Conservation (phyloP, 2,329 filamentous ascomycete genomes). For the Aspergillus sp. region DNA sequence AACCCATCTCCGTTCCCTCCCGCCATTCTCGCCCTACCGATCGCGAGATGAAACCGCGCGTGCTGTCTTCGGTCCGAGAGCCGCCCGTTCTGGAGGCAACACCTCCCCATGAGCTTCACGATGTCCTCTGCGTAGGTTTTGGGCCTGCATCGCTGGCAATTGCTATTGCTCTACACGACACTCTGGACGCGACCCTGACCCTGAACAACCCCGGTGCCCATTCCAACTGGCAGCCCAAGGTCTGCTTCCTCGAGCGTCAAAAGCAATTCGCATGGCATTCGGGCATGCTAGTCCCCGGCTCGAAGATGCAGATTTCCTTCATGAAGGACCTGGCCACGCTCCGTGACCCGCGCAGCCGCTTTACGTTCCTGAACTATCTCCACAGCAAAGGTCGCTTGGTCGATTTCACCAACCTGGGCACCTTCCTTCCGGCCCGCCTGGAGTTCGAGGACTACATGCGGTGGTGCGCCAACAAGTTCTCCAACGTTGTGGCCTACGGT, state of each 20-base stretch:
- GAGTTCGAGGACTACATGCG: slow-evolving; percentile 95
- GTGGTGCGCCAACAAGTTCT: slow-evolving; percentile 81
- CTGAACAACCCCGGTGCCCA: slow-evolving; percentile 31
- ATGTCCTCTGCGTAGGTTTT: slow-evolving; percentile 85
- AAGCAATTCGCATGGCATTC: slow-evolving; percentile 79
- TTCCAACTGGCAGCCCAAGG: slow-evolving; percentile 49
- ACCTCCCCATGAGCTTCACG: slow-evolving; percentile 57
- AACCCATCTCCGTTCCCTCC: slow-evolving; percentile 1
- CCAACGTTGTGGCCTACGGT: slow-evolving; percentile 61
- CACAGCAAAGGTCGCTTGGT: slow-evolving; percentile 71
- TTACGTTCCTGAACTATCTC: slow-evolving; percentile 94
- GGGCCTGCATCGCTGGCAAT: slow-evolving; percentile 85
- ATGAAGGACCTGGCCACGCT: slow-evolving; percentile 91
- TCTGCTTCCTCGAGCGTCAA: slow-evolving; percentile 84
- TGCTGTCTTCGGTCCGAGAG: slow-evolving; percentile 10
- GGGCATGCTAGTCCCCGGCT: slow-evolving; percentile 86
- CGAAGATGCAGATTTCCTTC: slow-evolving; percentile 97
- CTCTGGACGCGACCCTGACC: slow-evolving; percentile 43
- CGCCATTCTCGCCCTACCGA: slow-evolving; percentile 15
- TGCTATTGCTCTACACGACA: slow-evolving; percentile 78
- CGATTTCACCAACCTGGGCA: slow-evolving; percentile 82
- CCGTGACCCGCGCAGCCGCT: slow-evolving; percentile 76
- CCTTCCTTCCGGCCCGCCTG: slow-evolving; percentile 73
- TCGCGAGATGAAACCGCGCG: slow-evolving; percentile 13
- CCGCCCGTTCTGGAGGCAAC: slow-evolving; percentile 44